phyloP scores from a whole-genome alignment of 129 eudicot genomes.

The Helichrysum umbraculigerum region DNA sequence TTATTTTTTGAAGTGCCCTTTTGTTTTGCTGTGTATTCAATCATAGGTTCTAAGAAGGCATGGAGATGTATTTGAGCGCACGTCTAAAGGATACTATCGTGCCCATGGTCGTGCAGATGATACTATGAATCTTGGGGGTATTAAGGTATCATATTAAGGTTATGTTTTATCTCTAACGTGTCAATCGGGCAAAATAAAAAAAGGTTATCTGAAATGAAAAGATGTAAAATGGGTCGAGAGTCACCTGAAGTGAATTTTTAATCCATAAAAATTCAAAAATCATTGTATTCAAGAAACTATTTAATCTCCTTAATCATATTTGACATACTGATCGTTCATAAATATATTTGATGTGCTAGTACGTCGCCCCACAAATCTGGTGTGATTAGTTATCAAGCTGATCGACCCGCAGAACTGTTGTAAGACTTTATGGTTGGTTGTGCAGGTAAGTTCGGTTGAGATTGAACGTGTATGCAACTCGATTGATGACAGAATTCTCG shows the following conservation, averaged over 20 bases:
- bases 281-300: neutral
- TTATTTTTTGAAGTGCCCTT: neutral
- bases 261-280: neutral
- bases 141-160: constrained; percentile 55
- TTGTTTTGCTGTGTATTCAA: neutral
- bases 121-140: constrained; percentile 99
- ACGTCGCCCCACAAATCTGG: neutral
- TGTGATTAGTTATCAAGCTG: neutral
- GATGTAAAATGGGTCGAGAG: neutral
- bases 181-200: neutral
- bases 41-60: constrained; percentile 83
- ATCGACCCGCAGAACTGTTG: neutral
- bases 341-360: neutral
- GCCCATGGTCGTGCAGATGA: constrained; percentile 99
- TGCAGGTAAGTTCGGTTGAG: constrained; percentile 93
- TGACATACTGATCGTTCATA: neutral
- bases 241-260: neutral
- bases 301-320: neutral
- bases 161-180: neutral
- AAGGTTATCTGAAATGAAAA: neutral
- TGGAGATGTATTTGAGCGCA: constrained; percentile 87
- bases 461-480: constrained; percentile 75
- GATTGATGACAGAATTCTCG: constrained; percentile 56
- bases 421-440: neutral
- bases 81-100: constrained; percentile 72